A percentile compares a stretch with the other conserved stretches of the same genome.
Evolutionary conservation across 805 yeast species (phyloP).

Genomic region (Candida sithepensis): DNA sequence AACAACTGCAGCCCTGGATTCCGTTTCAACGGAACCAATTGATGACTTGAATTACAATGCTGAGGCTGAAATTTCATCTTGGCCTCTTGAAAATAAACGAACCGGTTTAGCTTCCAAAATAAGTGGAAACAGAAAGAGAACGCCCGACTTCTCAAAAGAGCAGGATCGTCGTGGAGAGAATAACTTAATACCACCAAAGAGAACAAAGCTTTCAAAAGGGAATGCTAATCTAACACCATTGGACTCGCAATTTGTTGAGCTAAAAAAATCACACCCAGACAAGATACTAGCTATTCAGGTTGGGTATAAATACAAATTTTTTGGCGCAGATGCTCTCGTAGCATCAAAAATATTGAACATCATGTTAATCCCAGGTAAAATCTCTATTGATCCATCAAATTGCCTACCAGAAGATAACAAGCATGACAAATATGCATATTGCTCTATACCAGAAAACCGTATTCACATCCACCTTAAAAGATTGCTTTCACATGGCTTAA

Average conservation of each 20-base stretch:
- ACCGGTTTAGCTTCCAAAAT: too few relatives aligned
- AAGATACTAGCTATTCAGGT: constrained; percentile 79
- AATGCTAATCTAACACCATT: constrained; percentile 59
- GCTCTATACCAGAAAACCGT: constrained; percentile 78
- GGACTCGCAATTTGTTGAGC: constrained; percentile 69
- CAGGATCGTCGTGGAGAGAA: constrained; percentile 4
- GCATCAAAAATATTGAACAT: constrained; percentile 68
- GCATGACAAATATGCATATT: constrained; percentile 67
- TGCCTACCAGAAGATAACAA: constrained; percentile 35
- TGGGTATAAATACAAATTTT: constrained; percentile 88
- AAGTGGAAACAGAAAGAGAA: neutral
- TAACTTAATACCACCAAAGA: constrained; percentile 5
- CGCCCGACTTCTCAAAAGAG: neutral
- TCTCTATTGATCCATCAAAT: constrained; percentile 47
- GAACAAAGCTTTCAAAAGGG: constrained; percentile 6
- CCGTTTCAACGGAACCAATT: neutral
- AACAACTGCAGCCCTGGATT: neutral
- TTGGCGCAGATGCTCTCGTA: constrained; percentile 75
- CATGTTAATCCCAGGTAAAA: constrained; percentile 68
- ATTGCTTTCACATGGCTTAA: constrained; percentile 65
- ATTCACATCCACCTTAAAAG: constrained; percentile 74
- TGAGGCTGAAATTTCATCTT: too few relatives aligned
- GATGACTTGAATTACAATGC: neutral
- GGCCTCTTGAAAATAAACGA: too few relatives aligned
- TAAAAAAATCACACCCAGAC: constrained; percentile 60